Evolutionary conservation across 2,329 filamentous ascomycete genomes (phyloP).

Genomic region (Ilyonectria mors-panacis): DNA sequence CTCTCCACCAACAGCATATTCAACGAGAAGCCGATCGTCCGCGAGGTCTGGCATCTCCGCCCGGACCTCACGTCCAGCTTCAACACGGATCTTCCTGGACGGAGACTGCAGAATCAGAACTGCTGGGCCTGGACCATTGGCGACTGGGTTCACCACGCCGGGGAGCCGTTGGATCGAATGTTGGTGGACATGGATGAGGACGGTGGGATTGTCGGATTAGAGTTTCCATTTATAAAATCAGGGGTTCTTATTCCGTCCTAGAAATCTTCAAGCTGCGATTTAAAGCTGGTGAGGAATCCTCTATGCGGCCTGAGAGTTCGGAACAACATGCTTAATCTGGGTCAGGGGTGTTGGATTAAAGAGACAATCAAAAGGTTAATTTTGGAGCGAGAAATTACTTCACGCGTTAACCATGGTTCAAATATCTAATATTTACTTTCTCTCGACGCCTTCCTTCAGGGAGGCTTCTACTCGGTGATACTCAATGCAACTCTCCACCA

Average conservation of each 20-base stretch:
- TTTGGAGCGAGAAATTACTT: too few relatives aligned
- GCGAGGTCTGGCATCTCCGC: conserved; percentile 51
- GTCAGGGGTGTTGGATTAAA: too few relatives aligned
- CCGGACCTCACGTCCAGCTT: conserved; percentile 32
- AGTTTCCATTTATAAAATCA: conserved; percentile 53
- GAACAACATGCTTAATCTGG: too few relatives aligned
- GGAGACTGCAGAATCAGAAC: conserved; percentile 37
- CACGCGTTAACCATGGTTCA: too few relatives aligned
- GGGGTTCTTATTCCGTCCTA: conserved; percentile 38
- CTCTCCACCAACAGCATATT: conserved; percentile 30
- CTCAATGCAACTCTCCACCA: too few relatives aligned
- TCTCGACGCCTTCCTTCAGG: too few relatives aligned
- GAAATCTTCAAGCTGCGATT: background rate
- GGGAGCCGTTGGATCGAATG: conserved; percentile 52
- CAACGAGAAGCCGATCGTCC: conserved; percentile 24
- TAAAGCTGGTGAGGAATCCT: background rate
- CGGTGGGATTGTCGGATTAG: conserved; percentile 48
- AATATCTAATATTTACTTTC: too few relatives aligned
- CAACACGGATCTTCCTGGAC: conserved; percentile 49
- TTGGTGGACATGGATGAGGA: conserved; percentile 48
- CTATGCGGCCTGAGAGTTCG: background rate
- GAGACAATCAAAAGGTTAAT: too few relatives aligned
- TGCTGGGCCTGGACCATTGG: conserved; percentile 52
- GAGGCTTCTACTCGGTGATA: too few relatives aligned
- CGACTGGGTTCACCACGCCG: conserved; percentile 55